Conservation (phyloP, 2,329 filamentous ascomycete genomes). For the Colletotrichum magnum region DNA sequence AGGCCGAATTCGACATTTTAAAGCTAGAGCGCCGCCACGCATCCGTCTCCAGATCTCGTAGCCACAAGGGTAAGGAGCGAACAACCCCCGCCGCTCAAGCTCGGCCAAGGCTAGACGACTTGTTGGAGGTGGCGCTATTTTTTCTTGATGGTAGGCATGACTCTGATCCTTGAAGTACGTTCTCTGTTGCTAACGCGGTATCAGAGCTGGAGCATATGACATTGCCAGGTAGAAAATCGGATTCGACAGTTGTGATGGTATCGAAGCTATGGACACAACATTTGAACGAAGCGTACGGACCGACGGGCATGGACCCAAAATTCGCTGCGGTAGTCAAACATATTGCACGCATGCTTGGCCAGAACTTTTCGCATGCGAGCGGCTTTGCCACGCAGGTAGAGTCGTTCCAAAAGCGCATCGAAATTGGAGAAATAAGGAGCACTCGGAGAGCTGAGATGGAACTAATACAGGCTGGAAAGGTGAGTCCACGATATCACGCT, state of each 20-base stretch:
- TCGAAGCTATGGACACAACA: conserved; percentile 62
- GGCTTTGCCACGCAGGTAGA: conserved; percentile 52
- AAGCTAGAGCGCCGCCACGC: conserved; percentile 43
- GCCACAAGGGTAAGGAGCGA: conserved; percentile 60
- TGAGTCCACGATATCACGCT: conserved; percentile 43
- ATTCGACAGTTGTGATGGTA: conserved; percentile 51
- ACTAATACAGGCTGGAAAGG: conserved; percentile 65
- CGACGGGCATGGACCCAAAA: conserved; percentile 46
- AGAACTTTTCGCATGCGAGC: conserved; percentile 50
- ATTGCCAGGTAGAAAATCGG: conserved; percentile 49
- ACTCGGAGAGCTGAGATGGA: conserved; percentile 66
- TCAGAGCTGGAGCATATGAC: conserved; percentile 64
- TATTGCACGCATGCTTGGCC: conserved; percentile 54
- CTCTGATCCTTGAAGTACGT: neutral
- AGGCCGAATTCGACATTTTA: conserved; percentile 48
- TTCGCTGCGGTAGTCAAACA: conserved; percentile 53
- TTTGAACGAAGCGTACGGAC: conserved; percentile 49
- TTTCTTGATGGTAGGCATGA: conserved; percentile 65
- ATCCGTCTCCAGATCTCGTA: conserved; percentile 44
- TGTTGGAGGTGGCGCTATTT: conserved; percentile 58
- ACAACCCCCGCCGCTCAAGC: conserved; percentile 40
- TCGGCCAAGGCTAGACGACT: conserved; percentile 49
- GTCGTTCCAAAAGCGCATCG: conserved; percentile 53
- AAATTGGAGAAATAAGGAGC: conserved; percentile 54
- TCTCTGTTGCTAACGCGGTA: neutral